Evolutionary conservation across 2,329 filamentous ascomycete genomes (phyloP).

Genomic region (Paracoccidioides brasiliensis): DNA sequence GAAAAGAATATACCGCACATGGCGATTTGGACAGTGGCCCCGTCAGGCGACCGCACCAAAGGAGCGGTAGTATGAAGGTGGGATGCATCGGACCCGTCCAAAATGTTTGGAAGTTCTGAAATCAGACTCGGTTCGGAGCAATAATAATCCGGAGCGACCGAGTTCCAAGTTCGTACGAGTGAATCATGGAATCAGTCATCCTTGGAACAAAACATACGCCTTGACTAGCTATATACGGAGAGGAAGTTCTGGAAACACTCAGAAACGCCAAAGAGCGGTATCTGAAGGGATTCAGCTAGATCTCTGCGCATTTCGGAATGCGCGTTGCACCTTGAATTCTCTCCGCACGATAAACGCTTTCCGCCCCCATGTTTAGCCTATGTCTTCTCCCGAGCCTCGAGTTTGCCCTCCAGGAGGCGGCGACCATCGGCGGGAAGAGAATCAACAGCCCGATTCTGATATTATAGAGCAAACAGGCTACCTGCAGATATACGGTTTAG

Average conservation of each 20-base stretch:
- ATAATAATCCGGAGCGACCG: neutral
- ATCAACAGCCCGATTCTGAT: neutral
- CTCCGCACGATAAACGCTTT: neutral
- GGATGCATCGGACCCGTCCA: too few species aligned
- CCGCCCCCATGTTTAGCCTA: constrained; percentile 9
- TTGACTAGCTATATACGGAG: neutral
- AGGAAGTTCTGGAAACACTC: neutral
- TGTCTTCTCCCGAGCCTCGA: constrained; percentile 6
- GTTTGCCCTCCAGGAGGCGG: neutral
- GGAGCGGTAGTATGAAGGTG: neutral
- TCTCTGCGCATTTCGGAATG: constrained; percentile 1
- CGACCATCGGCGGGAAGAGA: neutral
- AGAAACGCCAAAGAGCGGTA: neutral
- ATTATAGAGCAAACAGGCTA: neutral
- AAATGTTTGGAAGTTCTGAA: too few species aligned
- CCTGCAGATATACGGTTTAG: neutral
- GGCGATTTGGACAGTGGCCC: neutral
- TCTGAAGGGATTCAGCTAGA: neutral
- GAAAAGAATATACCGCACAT: constrained; percentile 44
- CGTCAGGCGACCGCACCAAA: neutral
- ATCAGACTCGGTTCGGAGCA: neutral
- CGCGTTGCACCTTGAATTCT: neutral
- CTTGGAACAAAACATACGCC: neutral
- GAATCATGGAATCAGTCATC: neutral
- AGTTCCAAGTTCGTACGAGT: neutral